Base-by-base conservation (phyloP, 2,329 filamentous ascomycete species). In the Exophiala oligosperma region DNA sequence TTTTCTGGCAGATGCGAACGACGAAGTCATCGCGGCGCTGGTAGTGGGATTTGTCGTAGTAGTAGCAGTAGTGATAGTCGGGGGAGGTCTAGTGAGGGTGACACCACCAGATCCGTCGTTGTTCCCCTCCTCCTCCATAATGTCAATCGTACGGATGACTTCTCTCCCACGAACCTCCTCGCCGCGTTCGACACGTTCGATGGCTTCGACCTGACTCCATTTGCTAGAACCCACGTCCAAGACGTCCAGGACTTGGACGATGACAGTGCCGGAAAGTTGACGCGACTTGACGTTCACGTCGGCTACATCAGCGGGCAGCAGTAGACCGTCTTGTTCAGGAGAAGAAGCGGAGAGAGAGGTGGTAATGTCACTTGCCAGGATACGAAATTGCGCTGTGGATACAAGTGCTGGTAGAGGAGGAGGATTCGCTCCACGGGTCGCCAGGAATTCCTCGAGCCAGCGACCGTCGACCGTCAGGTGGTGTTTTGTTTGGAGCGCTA, bases 151-250 rank as follows among this genome's bases (percentile, higher is more conserved):
- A 2, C 93, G 83, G 17, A 97, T 85, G 29, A 99, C 85, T 71
- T 97, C 89, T 8, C 92, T 77, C 0, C 94, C 94, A 41, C 77
- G 76, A n/a, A 78, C 71, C 2, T 79, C 74, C 58, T 81, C 77
- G 4, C 79, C 74, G 11, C 76, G 74, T 66, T 84, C 80, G 2
- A 82, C 70, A 7, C 79, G 77, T 51, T 79, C 79, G 43, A 82
- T 84, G 35, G 87, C 85, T 72, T 97, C 91, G 32, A 96, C 83
- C 72, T 97, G 91, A 63, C 91, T 88, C 91, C 92, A 96, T 52
- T 89, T 83, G 66, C 88, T 91, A 52, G 83, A 81, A 1, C 87
- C 83, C 21, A 97, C 81, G 69, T 97, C 92, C 69, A 96, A 88
- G 6, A 97, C 80, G 67, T 95, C 92, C 1, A 96, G 76, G 0